Conservation (phyloP, 495 filamentous ascomycete species). For the Penicillium daleae region DNA sequence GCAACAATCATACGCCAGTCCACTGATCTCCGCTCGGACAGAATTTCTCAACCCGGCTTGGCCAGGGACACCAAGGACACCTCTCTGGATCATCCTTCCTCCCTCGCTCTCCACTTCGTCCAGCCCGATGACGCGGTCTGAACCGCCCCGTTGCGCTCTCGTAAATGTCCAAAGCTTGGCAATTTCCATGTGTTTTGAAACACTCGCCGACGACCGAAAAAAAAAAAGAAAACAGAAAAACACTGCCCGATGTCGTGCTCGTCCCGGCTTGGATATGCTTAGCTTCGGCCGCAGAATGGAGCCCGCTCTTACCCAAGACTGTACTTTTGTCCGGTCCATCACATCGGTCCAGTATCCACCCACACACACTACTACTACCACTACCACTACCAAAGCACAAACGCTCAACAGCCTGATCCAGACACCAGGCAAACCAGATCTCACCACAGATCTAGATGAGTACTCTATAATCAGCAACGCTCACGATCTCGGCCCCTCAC, state of each 20-base stretch:
- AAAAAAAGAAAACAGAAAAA: neutral
- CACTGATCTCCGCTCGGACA: conserved; percentile 7
- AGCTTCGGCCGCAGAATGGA: conserved; percentile 1
- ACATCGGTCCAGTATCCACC: neutral
- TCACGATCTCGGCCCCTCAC: neutral
- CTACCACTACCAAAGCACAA: neutral
- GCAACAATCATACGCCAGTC: too few species aligned
- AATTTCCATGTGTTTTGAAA: neutral
- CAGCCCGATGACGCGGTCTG: conserved; percentile 24
- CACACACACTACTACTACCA: neutral
- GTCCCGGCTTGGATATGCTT: neutral
- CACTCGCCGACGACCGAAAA: neutral
- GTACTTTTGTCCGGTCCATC: neutral
- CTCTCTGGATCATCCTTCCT: neutral
- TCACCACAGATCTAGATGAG: neutral
- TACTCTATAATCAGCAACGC: too few species aligned
- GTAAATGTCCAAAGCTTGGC: conserved; percentile 18
- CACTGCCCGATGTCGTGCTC: conserved; percentile 20
- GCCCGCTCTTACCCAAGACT: neutral
- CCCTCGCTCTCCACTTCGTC: conserved; percentile 6
- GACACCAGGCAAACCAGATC: neutral
- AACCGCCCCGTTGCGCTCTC: conserved; percentile 5
- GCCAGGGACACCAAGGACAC: neutral
- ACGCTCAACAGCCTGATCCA: neutral
- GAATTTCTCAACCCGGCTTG: neutral